Base-by-base conservation (phyloP, 1,284 basidiomycete genomes). In the Ganoderma boninense region DNA sequence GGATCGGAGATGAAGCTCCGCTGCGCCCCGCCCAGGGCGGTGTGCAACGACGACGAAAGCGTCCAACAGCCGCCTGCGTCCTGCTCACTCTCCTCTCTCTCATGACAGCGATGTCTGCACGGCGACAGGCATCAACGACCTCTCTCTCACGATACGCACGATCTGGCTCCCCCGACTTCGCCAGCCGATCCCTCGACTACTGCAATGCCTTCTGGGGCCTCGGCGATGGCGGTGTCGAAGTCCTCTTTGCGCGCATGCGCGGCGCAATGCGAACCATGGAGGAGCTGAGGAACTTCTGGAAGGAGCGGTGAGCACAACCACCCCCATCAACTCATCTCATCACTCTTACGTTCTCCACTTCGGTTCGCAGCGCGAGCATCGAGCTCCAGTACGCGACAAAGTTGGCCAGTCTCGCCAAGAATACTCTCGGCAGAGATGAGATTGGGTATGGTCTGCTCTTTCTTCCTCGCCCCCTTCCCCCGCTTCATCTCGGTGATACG, bases 191-290 rank as follows among this genome's bases (percentile, higher is more conserved):
- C 16, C 84, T 92, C 76, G 94, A 97, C 84, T 99, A 97, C 83
- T 99, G 97, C 82, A 99, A 99, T 81, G 90, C 96, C 1, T 99
- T 99, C 84, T 99, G 97, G 97, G 95, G 95, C 7, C 78, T 87
- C 38, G 89, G 87, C 56, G 96, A 98, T 83, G 91, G 88, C 38
- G 97, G 97, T 29, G 97, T 95, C 73, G 96, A 98, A 76, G 95
- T 96, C 62, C 84, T 99, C 61, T 93, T 96, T 81, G 91, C 93
- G 11, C 88, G 97, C 70, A 93, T 98, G 89, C 90, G 95, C 56
- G 93, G 92, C 3, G 94, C 94, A 4, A 83, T 87, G n/a, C 87
- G 94, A 77, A 97, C 96, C 1, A 89, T 96, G 80, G 97, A 99
- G 59, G 97, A 99, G 77, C 80, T 99, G 64, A 88, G 88, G 74